These are phyloP conservation scores for Lithohypha guttulata DNA, from an alignment of 2,329 filamentous ascomycete species.

Conservation along the genomic window DNA sequence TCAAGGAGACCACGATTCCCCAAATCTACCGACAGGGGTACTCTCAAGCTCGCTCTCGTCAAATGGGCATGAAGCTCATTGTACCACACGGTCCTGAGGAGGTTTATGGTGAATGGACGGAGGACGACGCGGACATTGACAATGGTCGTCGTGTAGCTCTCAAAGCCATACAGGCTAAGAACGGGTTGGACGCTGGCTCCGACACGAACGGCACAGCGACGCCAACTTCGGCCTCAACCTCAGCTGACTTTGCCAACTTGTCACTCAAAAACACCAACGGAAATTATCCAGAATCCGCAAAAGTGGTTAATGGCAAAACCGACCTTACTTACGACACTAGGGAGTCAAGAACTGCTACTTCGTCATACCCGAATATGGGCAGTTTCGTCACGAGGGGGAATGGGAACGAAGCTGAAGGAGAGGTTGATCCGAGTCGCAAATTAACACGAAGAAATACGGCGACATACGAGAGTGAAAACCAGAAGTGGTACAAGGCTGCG, in stretches of 20 bases:
- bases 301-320: background rate
- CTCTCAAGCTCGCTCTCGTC: constrained; percentile 14
- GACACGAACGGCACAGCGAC: constrained; percentile 4
- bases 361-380: background rate
- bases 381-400: constrained; percentile 7
- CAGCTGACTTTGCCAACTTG: constrained; percentile 1
- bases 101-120: constrained; percentile 19
- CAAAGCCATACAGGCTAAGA: background rate
- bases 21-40: constrained; percentile 25
- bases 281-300: background rate
- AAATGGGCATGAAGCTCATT: constrained; percentile 14
- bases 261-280: background rate
- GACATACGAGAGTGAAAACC: constrained; percentile 18
- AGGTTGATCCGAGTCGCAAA: constrained; percentile 2
- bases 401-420: constrained; percentile 1
- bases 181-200: background rate
- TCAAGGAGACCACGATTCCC: constrained; percentile 36
- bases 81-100: constrained; percentile 17
- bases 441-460: constrained; percentile 1
- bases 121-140: constrained; percentile 18
- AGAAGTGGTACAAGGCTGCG: constrained; percentile 23
- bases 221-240: background rate
- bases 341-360: background rate
- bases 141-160: constrained; percentile 3
- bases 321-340: constrained; percentile 1